Base-by-base conservation (phyloP, 1,284 basidiomycete genomes). In the Schizopora paradoxa region DNA sequence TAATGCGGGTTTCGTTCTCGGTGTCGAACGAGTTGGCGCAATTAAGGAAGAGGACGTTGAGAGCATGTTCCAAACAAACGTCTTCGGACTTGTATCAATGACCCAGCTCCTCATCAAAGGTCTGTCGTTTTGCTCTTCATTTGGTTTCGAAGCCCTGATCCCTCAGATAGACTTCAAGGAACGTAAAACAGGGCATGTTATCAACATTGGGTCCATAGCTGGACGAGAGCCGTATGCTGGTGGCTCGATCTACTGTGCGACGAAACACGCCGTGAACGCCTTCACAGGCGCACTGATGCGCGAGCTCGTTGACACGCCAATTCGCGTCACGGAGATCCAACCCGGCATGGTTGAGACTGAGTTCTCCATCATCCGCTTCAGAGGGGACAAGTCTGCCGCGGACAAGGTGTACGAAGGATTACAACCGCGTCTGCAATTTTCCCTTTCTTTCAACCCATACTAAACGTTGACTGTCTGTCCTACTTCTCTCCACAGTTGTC, bases 121-220 rank as follows among this genome's bases (percentile, higher is more conserved):
- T 82, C 38, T 52, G 65, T 18, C 13, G 4, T 45, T 37, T 16
- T 26, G 23, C 11, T 11, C 16, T 25, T 28, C 48, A 27, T 22
- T 26, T 18, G 46, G 35, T 18, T 21, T 32, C 19, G 8, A 19
- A 26, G 38, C 28, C 28, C 21, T 22, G 33, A 44, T 45, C 48
- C 6, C 19, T 19, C 29, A 45, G 25, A 28, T 57, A 85, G 91
- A 91, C 54, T 97, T 99, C 78, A 98, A 93, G 68, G 76, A 76
- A 51, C 85, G 82, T 58, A 80, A 88, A 55, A 67, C 81, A 0
- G 96, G 96, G 0, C 94, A 97, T 67, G 73, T 99, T 55, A 96
- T 99, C 69, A 95, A 96, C 66, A 72, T 99, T 48, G 94, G 96
- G 4, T 94, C 91, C 10, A 81, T 99, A 48, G 93, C 91, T 34